These are phyloP conservation scores for Capsicum chinense DNA, from an alignment of 257 asterid genomes.

Conservation along the genomic window DNA sequence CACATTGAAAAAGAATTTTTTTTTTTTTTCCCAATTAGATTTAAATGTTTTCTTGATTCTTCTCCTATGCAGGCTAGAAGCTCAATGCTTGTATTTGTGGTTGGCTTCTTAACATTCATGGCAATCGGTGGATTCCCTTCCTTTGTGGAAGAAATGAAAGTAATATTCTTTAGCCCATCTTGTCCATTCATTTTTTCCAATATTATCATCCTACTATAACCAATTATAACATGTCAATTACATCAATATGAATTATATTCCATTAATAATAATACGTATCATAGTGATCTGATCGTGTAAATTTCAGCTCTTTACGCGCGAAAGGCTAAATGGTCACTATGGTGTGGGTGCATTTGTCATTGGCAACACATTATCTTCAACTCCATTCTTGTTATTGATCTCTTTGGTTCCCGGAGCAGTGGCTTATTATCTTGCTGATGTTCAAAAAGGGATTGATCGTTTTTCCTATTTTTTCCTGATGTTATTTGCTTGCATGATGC, in stretches of 20 bases:
- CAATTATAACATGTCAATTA: neutral
- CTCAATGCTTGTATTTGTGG: conserved; percentile 52
- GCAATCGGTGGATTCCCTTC: conserved; percentile 77
- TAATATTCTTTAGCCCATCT: neutral
- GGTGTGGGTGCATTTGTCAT: conserved; percentile 47
- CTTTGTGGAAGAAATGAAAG: conserved; percentile 71
- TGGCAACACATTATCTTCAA: conserved; percentile 58
- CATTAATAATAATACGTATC: neutral
- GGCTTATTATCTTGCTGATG: conserved; percentile 61
- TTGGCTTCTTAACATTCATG: conserved; percentile 64
- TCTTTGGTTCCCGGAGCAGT: conserved; percentile 51
- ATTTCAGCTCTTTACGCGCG: conserved; percentile 51
- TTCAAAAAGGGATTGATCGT: conserved; percentile 46
- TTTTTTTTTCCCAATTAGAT: no score
- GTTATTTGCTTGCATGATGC: conserved; percentile 51
- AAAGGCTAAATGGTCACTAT: conserved; percentile 58
- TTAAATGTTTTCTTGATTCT: no score
- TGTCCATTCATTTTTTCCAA: neutral
- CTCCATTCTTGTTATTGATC: conserved; percentile 51
- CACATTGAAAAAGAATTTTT: no score
- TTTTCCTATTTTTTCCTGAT: conserved; percentile 41
- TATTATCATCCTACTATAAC: neutral
- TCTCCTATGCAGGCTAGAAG: conserved; percentile 51
- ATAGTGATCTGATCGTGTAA: neutral
- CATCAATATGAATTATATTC: neutral